These are phyloP conservation scores for Boletellus deceptivus DNA, from an alignment of 1,284 basidiomycete species.

Conservation along the genomic window DNA sequence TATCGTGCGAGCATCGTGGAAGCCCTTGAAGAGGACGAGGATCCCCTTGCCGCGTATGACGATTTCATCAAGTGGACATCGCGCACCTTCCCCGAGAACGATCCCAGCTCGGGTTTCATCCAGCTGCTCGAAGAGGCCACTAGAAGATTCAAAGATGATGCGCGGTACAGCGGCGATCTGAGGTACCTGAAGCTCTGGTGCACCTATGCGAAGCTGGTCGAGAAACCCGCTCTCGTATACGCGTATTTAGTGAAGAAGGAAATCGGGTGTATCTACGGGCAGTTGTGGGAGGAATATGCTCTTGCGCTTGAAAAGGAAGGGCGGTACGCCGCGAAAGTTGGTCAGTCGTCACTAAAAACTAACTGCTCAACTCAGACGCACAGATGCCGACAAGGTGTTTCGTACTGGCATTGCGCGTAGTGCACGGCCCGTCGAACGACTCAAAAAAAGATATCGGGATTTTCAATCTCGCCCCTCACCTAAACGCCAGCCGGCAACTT, in stretches of 20 bases:
- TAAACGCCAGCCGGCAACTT: slow-evolving; percentile 27
- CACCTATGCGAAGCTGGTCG: slow-evolving; percentile 70
- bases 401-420: slow-evolving; percentile 80
- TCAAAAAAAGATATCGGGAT: slow-evolving; percentile 82
- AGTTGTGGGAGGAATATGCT: slow-evolving; percentile 88
- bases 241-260: slow-evolving; percentile 73
- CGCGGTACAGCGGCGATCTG: slow-evolving; percentile 80
- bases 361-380: slow-evolving; percentile 44
- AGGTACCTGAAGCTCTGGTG: slow-evolving; percentile 91
- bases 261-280: slow-evolving; percentile 75
- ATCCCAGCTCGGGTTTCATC: slow-evolving; percentile 57
- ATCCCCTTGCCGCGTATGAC: slow-evolving; percentile 56
- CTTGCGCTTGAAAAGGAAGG: slow-evolving; percentile 67
- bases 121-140: slow-evolving; percentile 76
- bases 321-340: slow-evolving; percentile 52
- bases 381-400: slow-evolving; percentile 84
- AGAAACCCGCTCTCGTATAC: slow-evolving; percentile 60
- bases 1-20: slow-evolving; percentile 37
- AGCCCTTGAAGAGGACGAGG: slow-evolving; percentile 56
- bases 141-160: slow-evolving; percentile 75
- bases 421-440: slow-evolving; percentile 79
- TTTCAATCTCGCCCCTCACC: slow-evolving; percentile 62
- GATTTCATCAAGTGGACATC: slow-evolving; percentile 65
- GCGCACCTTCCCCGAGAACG: slow-evolving; percentile 43
- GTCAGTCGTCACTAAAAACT: slow-evolving; percentile 9